Base-by-base conservation (phyloP, 106 monocot species). In the Apostasia shenzhenica region DNA sequence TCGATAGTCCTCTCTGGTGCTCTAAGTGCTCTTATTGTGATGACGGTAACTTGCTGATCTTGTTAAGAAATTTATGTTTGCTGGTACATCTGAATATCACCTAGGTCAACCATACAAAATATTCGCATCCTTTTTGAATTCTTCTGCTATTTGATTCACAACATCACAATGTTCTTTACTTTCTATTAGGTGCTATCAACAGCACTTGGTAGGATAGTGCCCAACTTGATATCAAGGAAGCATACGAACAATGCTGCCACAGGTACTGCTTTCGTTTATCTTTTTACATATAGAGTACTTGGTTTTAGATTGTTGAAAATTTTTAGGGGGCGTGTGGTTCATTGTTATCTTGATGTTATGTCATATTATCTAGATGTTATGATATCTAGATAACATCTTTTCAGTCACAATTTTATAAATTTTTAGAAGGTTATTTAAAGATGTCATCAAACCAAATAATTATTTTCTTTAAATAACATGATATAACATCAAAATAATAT, bases 161-260 rank as follows among this genome's bases (percentile, higher is more conserved):
- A 26, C 26, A 26, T 26, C 26, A 26, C 26, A 26, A 26, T 26
- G 26, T 26, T 26, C 26, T 26, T 26, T 26, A 26, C 26, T 0
- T 26, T 3, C 1, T 67, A 47, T 59, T 70, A 97, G 95, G 75
- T 97, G 9, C 61, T 97, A 14, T 97, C 95, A 46, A 92, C 95
- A 77, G 95, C 86, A 66, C 92, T 97, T 73, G 95, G 95, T 75
- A 83, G 89, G 68, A 92, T 97, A 45, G 89, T 97, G 37, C 95
- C 92, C 42, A 97, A 97, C 61, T 77, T 97, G 84, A 92, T 97
- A 79, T 97, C 95, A 48, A 81, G 92, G 78, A 97, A 97, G 75
- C 92, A 92, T 70, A 97, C 95, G 2, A 92, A 97, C 56, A 89
- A 79, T 83, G 92, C 89, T 56, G 95, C 95, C 41, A 97, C 95